Percentiles rank a stretch among this genome's conserved stretches.
Conservation (phyloP, 495 filamentous ascomycete genomes). For the Sordaria brevicollis region DNA sequence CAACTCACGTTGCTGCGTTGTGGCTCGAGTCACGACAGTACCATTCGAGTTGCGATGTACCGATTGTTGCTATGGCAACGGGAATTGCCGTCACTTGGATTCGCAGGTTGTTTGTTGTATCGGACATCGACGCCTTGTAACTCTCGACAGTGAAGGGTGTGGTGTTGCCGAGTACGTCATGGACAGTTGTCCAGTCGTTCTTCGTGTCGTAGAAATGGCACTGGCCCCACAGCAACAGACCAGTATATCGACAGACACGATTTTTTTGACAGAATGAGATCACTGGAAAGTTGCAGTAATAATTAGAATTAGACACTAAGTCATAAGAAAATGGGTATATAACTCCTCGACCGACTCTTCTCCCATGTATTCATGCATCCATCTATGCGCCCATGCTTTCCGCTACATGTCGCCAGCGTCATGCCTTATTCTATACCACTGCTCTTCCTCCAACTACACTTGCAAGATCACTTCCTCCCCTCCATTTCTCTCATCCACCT, state of each 20-base stretch:
- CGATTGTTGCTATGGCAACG: too few species aligned
- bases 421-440: not conserved
- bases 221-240: too few species aligned
- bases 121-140: too few species aligned
- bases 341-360: not conserved
- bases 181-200: too few species aligned
- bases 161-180: too few species aligned
- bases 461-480: not conserved
- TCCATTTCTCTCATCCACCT: not conserved
- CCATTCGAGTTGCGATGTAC: too few species aligned
- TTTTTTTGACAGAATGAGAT: not conserved
- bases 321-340: not conserved
- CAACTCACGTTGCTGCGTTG: too few species aligned
- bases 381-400: not conserved
- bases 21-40: too few species aligned
- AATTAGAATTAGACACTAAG: not conserved
- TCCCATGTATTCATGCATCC: not conserved
- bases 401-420: not conserved
- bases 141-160: too few species aligned
- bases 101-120: too few species aligned
- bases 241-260: not conserved
- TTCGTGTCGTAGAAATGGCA: too few species aligned
- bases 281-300: not conserved
- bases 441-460: not conserved
- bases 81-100: too few species aligned